Evolutionary conservation across 2,329 filamentous ascomycete genomes (phyloP), one percentile per base, ranked within the genome.

Genomic region (Beauveria varroae): DNA sequence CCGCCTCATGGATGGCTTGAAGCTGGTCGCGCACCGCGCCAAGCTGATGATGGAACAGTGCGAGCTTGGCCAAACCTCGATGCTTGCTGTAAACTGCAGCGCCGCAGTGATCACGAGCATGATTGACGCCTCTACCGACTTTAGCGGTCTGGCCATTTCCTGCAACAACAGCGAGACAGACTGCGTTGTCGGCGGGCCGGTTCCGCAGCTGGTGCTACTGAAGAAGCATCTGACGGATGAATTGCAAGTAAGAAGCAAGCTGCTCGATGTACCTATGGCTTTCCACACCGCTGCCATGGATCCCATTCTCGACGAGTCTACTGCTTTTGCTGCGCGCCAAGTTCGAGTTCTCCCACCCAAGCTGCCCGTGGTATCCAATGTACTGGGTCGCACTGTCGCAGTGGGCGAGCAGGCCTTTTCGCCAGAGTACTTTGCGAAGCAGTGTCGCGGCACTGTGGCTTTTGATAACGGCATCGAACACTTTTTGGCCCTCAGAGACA

Each of bases 131-230:
- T n/a, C 28, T 9, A 12, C 53, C 16, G 44, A 59, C n/a, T 60
- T 65, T 28, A n/a, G 44, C 8, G 63, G 57, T 5, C 30, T 70
- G 5, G 24, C 46, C 20, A 63, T 74, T 24, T 68, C 72, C 6
- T 74, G 72, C 62, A 63, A 68, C 44, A 74, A 74, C 50, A 67
- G 70, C 16, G 65, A 65, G 1, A 64, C 66, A 12, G 70, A 71
- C 34, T 67, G 65, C 6, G 72, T 74, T 14, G 62, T 74, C 6
- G 66, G 67, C 47, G 70, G 72, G 0, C 62, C 69, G 2, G 61
- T 65, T 18, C 49, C 61, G 2, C 37, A 60, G 16, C 62, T 71
- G 18, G 52, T 28, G 46, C 46, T 49, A 3, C 46, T 49, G 12
- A 58, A 61, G 4, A 16, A 47, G 18, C 46, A 49, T 66, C 68